phyloP scores from a whole-genome alignment of 371 early-diverging fungal species.

The Umbelopsis sp. region DNA sequence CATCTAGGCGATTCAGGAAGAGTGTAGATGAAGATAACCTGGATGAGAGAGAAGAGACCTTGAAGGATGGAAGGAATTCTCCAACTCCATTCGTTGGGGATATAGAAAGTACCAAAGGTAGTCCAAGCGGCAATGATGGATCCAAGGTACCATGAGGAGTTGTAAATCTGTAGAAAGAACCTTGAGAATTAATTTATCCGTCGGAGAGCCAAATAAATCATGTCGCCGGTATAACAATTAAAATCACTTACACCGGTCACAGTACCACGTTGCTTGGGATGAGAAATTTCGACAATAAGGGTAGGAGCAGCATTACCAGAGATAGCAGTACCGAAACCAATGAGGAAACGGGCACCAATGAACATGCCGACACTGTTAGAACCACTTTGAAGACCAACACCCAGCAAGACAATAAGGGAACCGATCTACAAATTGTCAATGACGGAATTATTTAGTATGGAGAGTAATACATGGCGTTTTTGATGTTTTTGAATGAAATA shows the following conservation, averaged over 20 bases:
- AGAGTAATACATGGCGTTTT: too few relatives aligned
- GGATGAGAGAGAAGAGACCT: constrained; percentile 16
- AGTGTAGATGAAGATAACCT: constrained; percentile 13
- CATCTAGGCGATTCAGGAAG: constrained; percentile 18
- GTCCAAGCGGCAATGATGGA: constrained; percentile 14
- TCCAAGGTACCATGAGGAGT: constrained; percentile 17
- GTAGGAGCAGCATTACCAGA: constrained; percentile 14
- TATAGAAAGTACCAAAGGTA: constrained; percentile 17
- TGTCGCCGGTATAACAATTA: too few relatives aligned
- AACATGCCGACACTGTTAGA: constrained; percentile 1
- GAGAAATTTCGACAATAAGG: neutral
- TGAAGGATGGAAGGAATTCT: constrained; percentile 19
- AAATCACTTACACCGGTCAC: constrained; percentile 2
- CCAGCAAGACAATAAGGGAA: constrained; percentile 12
- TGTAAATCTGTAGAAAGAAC: constrained; percentile 5
- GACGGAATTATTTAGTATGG: too few relatives aligned
- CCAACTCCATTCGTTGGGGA: constrained; percentile 15
- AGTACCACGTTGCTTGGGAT: constrained; percentile 16
- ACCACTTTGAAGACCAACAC: constrained; percentile 11
- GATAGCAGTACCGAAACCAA: constrained; percentile 9
- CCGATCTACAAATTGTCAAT: neutral
- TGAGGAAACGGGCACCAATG: constrained; percentile 15
- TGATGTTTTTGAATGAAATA: neutral
- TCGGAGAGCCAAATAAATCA: neutral
- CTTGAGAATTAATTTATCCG: neutral